Conservation (phyloP, 495 filamentous ascomycete species). For the Trichoderma gamsii region DNA sequence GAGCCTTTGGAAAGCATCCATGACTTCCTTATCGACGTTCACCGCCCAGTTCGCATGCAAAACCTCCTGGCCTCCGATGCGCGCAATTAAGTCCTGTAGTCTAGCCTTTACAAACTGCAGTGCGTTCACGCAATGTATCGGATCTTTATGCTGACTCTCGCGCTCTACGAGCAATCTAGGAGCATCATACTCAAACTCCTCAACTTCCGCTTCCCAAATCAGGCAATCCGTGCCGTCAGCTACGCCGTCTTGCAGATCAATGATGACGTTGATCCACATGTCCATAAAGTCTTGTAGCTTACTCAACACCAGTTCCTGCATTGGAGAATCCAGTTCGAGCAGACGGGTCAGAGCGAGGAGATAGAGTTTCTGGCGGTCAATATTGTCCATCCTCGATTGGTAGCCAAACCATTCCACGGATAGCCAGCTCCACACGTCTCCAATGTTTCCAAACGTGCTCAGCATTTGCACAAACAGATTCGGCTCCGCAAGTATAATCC, state of each 20-base stretch:
- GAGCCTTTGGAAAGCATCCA: conserved; percentile 53
- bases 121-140: conserved; percentile 64
- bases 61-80: conserved; percentile 61
- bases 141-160: conserved; percentile 55
- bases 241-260: conserved; percentile 32
- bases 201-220: conserved; percentile 63
- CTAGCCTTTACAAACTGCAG: conserved; percentile 63
- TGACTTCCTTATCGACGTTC: conserved; percentile 81
- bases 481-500: conserved; percentile 66
- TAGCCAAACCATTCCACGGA: conserved; percentile 81
- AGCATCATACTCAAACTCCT: conserved; percentile 61
- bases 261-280: conserved; percentile 47
- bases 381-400: conserved; percentile 73
- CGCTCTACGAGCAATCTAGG: conserved; percentile 48
- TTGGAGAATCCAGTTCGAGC: conserved; percentile 54
- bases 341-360: conserved; percentile 76
- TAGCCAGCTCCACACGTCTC: conserved; percentile 64
- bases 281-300: conserved; percentile 47
- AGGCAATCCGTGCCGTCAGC: conserved; percentile 34
- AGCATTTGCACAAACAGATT: conserved; percentile 57
- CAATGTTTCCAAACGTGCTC: conserved; percentile 28
- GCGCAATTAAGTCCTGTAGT: conserved; percentile 57
- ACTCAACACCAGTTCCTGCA: conserved; percentile 41
- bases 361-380: conserved; percentile 71
- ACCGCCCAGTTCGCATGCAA: conserved; percentile 75